Evolutionary conservation across 352 stramenopile species (phyloP).

Genomic region (Aphanomyces euteiches): DNA sequence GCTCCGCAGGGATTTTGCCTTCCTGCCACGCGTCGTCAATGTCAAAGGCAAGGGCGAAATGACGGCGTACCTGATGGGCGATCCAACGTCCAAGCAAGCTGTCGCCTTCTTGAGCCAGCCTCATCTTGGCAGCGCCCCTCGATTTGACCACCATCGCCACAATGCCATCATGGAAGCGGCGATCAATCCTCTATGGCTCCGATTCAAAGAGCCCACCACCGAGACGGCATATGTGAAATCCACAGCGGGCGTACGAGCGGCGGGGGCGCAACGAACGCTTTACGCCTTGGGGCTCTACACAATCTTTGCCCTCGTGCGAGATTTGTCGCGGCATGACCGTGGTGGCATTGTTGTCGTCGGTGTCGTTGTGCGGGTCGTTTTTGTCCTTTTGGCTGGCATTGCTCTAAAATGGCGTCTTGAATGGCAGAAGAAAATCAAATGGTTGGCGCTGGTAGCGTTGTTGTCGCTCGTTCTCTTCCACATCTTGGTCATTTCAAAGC

Average conservation of each 20-base stretch:
- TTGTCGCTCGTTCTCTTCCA: background rate
- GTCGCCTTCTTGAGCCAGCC: conserved; percentile 37
- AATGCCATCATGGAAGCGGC: conserved; percentile 65
- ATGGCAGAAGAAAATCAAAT: background rate
- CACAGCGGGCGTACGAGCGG: conserved; percentile 55
- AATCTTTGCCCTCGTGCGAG: conserved; percentile 61
- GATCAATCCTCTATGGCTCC: conserved; percentile 54
- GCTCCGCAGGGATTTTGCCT: conserved; percentile 60
- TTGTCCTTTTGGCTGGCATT: background rate
- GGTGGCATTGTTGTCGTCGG: background rate
- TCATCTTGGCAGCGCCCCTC: conserved; percentile 34
- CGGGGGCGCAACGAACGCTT: conserved; percentile 58
- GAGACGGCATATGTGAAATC: conserved; percentile 69
- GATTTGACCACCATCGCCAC: background rate
- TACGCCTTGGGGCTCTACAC: conserved; percentile 55
- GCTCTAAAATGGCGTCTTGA: conserved; percentile 5
- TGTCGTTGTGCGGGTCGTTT: background rate
- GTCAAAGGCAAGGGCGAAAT: conserved; percentile 85
- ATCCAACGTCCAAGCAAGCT: conserved; percentile 41
- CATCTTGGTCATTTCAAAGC: background rate
- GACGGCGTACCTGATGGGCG: conserved; percentile 77
- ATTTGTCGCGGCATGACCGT: conserved; percentile 34
- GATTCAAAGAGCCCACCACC: conserved; percentile 67
- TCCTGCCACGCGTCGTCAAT: conserved; percentile 71
- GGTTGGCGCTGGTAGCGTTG: background rate